A percentile compares a stretch with the other conserved stretches of the same genome.
Conservation (phyloP, 768 basidiomycete species). For the Lactarius quietus region DNA sequence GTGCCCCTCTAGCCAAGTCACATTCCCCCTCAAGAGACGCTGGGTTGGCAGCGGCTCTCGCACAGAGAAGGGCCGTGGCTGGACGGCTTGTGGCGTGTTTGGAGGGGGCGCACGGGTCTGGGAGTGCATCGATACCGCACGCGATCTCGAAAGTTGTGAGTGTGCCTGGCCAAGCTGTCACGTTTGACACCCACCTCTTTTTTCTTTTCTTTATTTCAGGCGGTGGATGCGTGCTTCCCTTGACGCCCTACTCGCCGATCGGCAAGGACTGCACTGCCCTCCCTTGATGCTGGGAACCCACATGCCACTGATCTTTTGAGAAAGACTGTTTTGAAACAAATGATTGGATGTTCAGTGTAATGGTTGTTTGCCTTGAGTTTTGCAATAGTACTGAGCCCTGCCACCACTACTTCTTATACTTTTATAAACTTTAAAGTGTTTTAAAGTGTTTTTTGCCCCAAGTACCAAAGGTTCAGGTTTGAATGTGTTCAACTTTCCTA, state of each 20-base stretch:
- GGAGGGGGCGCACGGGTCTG: conserved; percentile 39
- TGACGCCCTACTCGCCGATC: conserved; percentile 31
- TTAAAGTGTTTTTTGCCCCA: too few species aligned
- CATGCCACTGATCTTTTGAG: too few species aligned
- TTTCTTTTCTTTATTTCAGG: conserved; percentile 32
- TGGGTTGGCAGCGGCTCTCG: conserved; percentile 34
- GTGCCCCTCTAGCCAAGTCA: conserved; percentile 31
- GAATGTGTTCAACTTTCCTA: too few species aligned
- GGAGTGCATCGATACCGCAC: conserved; percentile 48
- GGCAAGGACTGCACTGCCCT: conserved; percentile 51
- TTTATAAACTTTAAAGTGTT: too few species aligned
- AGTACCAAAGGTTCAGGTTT: too few species aligned
- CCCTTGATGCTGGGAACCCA: too few species aligned
- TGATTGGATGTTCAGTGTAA: conserved; percentile 40
- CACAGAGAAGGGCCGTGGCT: conserved; percentile 28
- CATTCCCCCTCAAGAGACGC: conserved; percentile 27
- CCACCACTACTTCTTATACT: too few species aligned
- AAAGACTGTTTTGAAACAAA: conserved; percentile 47
- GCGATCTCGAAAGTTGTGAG: conserved; percentile 53
- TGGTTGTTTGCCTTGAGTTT: too few species aligned
- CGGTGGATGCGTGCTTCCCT: conserved; percentile 44
- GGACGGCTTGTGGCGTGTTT: conserved; percentile 43
- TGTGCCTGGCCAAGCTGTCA: too few species aligned
- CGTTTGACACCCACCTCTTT: too few species aligned
- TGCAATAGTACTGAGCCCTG: too few species aligned